Base-by-base conservation (phyloP, 1,139 yeast genomes). In the Lodderomyces metapsilosis region DNA sequence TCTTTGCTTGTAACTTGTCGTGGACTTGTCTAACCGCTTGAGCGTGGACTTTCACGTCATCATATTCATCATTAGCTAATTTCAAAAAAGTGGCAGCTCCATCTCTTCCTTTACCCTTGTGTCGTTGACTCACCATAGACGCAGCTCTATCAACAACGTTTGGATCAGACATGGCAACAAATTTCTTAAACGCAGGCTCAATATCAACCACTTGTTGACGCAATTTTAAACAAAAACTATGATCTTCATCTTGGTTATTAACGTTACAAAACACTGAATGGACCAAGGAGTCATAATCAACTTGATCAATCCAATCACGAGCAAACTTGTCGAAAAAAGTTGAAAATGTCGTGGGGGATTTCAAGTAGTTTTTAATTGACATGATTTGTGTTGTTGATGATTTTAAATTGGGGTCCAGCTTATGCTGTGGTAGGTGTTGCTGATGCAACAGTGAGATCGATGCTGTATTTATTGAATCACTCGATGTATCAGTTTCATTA, bases 271-370 rank as follows among this genome's bases (percentile, higher is more conserved):
- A 73, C 1, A 60, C 57, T 0, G 78, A 71, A 36, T 64, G 63
- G 1, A 73, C 43, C 33, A 75, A 58, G 27, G 63, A 62, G 9
- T 58, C 57, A 39, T 66, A 60, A 13, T 58, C 57, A 10, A 62
- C 49, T 8, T 56, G 57, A 25, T 58, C 52, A 8, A 66, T 53
- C 80, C 78, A 74, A 10, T 54, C 55, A 23, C 53, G 48, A 0
- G 78, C 76, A 51, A 74, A 62, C 1, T 48, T 46, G 46, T 74
- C 78, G 49, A 74, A 71, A 44, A 73, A 68, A 11, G 47, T 51
- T 4, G 61, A 68, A 36, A 70, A 56, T 8, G 38, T 42, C 6
- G 39, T 27, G n/a, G 42, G 44, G 2, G 45, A 47, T 28, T 46
- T 42, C n/a, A 64, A 43, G 45, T 60, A 63, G 31, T 59, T 54